Conservation (phyloP, 306 rosid species). For the Trifolium fragiferum region DNA sequence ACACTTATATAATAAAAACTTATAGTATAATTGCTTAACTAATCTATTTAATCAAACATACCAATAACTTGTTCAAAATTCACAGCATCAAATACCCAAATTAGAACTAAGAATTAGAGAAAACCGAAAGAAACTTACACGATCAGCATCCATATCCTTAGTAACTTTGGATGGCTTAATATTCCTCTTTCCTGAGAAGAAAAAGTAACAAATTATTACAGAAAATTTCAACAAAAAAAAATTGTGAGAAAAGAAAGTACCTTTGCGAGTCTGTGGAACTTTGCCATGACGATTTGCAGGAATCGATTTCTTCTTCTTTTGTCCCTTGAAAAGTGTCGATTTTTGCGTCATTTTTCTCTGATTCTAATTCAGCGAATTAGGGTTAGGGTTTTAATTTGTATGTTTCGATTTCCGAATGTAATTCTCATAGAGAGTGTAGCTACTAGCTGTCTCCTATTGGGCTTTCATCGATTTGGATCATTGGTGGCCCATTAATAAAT, state of each 20-base stretch:
- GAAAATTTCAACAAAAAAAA: not conserved
- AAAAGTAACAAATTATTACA: not conserved
- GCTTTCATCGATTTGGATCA: not conserved
- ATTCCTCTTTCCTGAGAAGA: conserved; percentile 63
- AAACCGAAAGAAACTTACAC: conserved; percentile 53
- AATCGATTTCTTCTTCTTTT: conserved; percentile 72
- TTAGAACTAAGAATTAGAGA: conserved; percentile 15
- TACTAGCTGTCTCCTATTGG: not conserved
- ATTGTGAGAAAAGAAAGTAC: conserved; percentile 21
- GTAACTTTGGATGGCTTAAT: conserved; percentile 75
- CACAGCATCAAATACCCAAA: not conserved
- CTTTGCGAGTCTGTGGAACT: conserved; percentile 64
- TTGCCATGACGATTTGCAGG: conserved; percentile 89
- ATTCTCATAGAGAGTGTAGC: not conserved
- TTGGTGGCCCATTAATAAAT: not conserved
- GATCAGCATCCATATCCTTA: conserved; percentile 83
- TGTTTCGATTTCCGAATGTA: not conserved
- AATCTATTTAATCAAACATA: not conserved
- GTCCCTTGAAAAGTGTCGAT: conserved; percentile 71
- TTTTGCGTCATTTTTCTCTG: conserved; percentile 73
- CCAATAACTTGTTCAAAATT: not conserved
- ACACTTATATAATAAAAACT: too few species aligned
- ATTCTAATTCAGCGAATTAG: not conserved
- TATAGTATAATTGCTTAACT: not conserved
- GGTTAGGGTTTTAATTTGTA: conserved; percentile 7